These are phyloP conservation scores for Colletotrichum godetiae DNA, from an alignment of 2,329 filamentous ascomycete genomes.

Conservation along the genomic window DNA sequence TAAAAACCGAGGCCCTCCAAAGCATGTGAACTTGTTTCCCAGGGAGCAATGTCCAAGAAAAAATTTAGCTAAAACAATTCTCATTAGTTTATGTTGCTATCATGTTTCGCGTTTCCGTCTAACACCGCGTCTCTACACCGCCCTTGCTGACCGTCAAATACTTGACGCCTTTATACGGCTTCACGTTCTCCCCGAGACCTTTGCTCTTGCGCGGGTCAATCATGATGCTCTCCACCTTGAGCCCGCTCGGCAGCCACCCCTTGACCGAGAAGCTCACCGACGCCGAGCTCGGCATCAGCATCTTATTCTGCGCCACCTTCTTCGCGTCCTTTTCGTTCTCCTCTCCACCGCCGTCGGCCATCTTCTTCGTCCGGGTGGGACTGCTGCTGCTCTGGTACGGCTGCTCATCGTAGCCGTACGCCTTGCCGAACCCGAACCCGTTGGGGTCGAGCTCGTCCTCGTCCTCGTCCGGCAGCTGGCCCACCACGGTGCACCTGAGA, in stretches of 20 bases:
- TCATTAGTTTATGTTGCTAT: constrained; percentile 29
- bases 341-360: constrained; percentile 45
- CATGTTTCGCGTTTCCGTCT: background rate
- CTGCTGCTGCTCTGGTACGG: constrained; percentile 60
- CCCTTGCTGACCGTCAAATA: constrained; percentile 84
- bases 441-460: constrained; percentile 61
- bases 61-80: background rate
- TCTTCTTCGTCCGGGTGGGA: constrained; percentile 48
- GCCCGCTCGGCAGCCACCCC: constrained; percentile 75
- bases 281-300: constrained; percentile 83
- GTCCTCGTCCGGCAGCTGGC: constrained; percentile 64
- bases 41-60: background rate
- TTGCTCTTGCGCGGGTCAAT: constrained; percentile 83
- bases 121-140: constrained; percentile 73
- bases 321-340: constrained; percentile 65
- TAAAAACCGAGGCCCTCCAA: background rate
- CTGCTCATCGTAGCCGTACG: constrained; percentile 66
- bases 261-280: constrained; percentile 78
- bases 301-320: constrained; percentile 75
- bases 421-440: constrained; percentile 62
- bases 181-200: constrained; percentile 87
- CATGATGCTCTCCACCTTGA: constrained; percentile 75
- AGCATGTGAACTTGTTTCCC: constrained; percentile 15
- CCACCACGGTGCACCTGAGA: constrained; percentile 83
- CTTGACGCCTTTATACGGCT: constrained; percentile 98